Evolutionary conservation across 768 basidiomycete genomes (phyloP).

Genomic region (Tricholoma matsutake): DNA sequence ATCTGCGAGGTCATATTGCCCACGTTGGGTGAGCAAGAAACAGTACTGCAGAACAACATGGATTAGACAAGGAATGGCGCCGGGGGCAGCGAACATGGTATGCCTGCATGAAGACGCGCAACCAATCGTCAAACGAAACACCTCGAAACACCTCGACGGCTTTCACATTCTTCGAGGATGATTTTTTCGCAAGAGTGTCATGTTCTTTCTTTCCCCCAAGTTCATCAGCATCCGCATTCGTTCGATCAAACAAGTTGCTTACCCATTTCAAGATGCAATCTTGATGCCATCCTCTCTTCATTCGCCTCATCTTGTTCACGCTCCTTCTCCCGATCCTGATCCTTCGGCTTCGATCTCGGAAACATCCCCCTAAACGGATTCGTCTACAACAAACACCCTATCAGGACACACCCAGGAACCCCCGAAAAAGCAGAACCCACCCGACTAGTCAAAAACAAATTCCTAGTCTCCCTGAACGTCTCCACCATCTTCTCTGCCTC

Average conservation of each 20-base stretch:
- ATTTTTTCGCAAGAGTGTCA: conserved; percentile 52
- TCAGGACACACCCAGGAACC: neutral
- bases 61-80: neutral
- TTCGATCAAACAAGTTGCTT: conserved; percentile 12
- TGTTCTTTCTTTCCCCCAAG: conserved; percentile 46
- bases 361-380: conserved; percentile 72
- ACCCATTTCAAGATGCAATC: conserved; percentile 78
- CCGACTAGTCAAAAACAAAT: conserved; percentile 74
- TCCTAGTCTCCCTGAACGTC: conserved; percentile 82
- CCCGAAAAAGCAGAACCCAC: conserved; percentile 39
- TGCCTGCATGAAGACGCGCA: conserved; percentile 83
- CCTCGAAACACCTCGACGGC: conserved; percentile 75
- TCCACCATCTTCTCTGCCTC: conserved; percentile 81
- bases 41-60: conserved; percentile 51
- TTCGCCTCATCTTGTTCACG: conserved; percentile 48
- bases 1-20: conserved; percentile 63
- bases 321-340: conserved; percentile 30
- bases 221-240: neutral
- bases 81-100: conserved; percentile 11
- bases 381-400: conserved; percentile 26
- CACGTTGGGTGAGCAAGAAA: conserved; percentile 62
- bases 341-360: conserved; percentile 40
- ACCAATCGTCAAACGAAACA: conserved; percentile 81
- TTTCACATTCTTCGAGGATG: conserved; percentile 31
- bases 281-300: conserved; percentile 70